phyloP scores from a whole-genome alignment of 371 early-diverging fungal species.

The Mucor circinelloides region DNA sequence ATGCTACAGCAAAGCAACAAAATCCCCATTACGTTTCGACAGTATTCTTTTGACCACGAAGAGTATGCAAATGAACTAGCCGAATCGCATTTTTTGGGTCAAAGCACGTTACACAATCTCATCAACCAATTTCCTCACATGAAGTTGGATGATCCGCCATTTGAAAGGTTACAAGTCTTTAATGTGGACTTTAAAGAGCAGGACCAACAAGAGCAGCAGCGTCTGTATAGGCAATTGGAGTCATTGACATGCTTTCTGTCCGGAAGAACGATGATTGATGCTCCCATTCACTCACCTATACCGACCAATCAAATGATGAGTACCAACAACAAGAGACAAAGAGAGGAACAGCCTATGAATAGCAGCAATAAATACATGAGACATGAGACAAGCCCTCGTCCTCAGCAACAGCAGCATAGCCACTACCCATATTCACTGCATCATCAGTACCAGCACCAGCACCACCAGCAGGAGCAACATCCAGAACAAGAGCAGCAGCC shows the following conservation, averaged over 20 bases:
- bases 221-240: constrained; percentile 19
- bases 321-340: constrained; percentile 1
- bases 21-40: constrained; percentile 47
- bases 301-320: not conserved
- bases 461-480: not conserved
- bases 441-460: not conserved
- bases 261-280: not conserved
- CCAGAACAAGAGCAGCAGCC: not conserved
- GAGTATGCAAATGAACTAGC: constrained; percentile 19
- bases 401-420: not conserved
- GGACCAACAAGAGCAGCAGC: not conserved
- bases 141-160: constrained; percentile 47
- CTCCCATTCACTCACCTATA: not conserved
- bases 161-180: constrained; percentile 36
- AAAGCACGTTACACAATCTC: constrained; percentile 22
- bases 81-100: constrained; percentile 29
- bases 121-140: constrained; percentile 15
- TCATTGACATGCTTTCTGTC: constrained; percentile 24
- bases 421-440: not conserved
- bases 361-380: not conserved
- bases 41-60: constrained; percentile 38
- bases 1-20: constrained; percentile 37
- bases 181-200: constrained; percentile 19
- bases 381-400: not conserved
- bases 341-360: not conserved